phyloP scores from a whole-genome alignment of 306 rosid genomes.

The Adenanthera pavonina region DNA sequence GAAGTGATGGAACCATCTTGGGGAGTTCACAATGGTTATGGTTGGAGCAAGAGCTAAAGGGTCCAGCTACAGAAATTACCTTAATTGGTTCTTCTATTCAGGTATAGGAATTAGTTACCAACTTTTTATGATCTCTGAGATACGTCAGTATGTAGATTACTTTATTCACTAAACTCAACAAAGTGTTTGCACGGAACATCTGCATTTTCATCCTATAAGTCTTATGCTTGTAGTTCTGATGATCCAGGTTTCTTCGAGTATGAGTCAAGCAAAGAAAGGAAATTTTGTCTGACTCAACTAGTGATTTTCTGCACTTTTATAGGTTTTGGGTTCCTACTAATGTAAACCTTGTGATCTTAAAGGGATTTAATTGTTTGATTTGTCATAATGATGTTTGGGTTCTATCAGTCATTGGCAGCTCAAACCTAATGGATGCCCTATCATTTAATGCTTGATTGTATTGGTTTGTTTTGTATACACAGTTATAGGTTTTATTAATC shows the following conservation, averaged over 20 bases:
- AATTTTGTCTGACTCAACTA: not conserved
- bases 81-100: constrained; percentile 82
- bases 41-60: constrained; percentile 74
- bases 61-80: constrained; percentile 67
- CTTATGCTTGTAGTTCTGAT: not conserved
- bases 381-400: not conserved
- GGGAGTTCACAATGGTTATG: constrained; percentile 78
- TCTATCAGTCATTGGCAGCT: not conserved
- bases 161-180: constrained; percentile 12
- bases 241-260: not conserved
- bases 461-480: constrained; percentile 10
- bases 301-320: not conserved
- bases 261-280: not conserved
- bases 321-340: constrained; percentile 16
- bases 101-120: constrained; percentile 45
- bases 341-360: constrained; percentile 19
- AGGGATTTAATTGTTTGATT: constrained; percentile 22
- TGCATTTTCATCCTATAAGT: constrained; percentile 27
- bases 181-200: not conserved
- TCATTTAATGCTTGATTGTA: constrained; percentile 18
- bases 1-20: constrained; percentile 77
- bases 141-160: constrained; percentile 1
- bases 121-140: constrained; percentile 7
- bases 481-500: constrained; percentile 21
- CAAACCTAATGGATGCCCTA: constrained; percentile 8